These are phyloP conservation scores for Lentinula sp. DNA, from an alignment of 768 basidiomycete species.

Conservation along the genomic window DNA sequence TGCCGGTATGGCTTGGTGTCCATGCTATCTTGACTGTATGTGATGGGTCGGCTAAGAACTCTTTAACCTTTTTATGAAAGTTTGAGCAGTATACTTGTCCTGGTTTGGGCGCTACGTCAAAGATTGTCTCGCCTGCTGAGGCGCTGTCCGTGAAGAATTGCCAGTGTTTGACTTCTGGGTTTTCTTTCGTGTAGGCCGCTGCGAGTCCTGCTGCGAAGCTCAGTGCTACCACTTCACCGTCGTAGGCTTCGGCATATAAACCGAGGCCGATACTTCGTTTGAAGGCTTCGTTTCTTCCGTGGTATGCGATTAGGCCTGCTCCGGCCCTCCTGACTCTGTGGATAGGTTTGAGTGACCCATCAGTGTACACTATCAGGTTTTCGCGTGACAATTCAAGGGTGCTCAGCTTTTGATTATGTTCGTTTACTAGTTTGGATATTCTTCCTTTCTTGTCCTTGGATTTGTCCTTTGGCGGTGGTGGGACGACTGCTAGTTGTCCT, in stretches of 20 bases:
- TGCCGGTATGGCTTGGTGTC: background rate
- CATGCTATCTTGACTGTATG: slow-evolving; percentile 2
- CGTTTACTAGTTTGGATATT: background rate
- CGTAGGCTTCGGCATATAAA: background rate
- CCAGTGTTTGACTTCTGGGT: background rate
- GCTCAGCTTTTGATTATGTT: background rate
- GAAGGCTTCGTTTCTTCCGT: background rate
- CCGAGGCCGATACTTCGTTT: background rate
- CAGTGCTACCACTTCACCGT: background rate
- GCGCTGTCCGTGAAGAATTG: background rate
- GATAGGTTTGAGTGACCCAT: background rate
- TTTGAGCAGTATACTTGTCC: background rate
- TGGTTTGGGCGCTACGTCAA: background rate
- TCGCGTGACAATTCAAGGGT: background rate
- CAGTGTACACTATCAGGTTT: background rate
- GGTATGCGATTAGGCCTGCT: background rate
- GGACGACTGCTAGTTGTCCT: background rate
- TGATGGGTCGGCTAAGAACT: background rate
- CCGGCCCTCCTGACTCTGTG: background rate
- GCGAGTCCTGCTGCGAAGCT: background rate
- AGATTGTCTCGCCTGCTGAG: background rate
- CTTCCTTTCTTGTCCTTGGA: background rate
- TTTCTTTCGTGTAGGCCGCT: background rate
- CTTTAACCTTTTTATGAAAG: background rate
- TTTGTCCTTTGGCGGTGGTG: background rate